Percentiles rank a stretch among this genome's conserved stretches.
These are phyloP conservation scores for Lolium multiflorum DNA, from an alignment of 176 grass and related monocot species.

Conservation along the genomic window DNA sequence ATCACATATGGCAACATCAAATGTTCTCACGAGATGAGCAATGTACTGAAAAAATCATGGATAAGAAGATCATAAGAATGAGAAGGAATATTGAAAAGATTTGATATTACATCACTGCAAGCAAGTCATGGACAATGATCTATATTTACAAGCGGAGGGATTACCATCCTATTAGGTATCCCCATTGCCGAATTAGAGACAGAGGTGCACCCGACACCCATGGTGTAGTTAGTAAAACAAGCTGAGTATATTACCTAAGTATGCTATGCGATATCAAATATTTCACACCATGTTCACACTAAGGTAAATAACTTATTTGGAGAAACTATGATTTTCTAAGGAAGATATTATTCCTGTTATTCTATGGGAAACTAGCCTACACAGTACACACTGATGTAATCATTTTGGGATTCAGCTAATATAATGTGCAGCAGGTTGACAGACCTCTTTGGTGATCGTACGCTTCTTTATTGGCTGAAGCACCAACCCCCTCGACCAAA, in stretches of 20 bases:
- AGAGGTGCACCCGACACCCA: background rate
- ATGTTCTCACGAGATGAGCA: conserved; percentile 64
- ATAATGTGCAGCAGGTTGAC: conserved; percentile 31
- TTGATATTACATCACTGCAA: background rate
- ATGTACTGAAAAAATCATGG: conserved; percentile 58
- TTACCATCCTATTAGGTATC: conserved; percentile 14
- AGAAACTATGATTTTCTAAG: background rate
- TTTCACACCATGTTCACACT: conserved; percentile 14
- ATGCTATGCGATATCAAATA: conserved; percentile 7
- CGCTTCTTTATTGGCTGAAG: conserved; percentile 64
- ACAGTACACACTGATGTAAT: background rate
- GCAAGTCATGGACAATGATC: conserved; percentile 3
- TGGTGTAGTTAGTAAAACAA: conserved; percentile 25
- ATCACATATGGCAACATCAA: conserved; percentile 71
- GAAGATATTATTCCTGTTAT: conserved; percentile 8
- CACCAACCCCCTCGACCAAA: conserved; percentile 69
- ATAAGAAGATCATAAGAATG: conserved; percentile 35
- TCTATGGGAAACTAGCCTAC: background rate
- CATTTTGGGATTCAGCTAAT: background rate
- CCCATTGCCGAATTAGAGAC: background rate
- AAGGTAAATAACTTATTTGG: background rate
- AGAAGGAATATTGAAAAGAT: background rate
- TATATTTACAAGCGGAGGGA: background rate
- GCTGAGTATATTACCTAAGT: conserved; percentile 28
- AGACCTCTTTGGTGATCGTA: conserved; percentile 80